Percentiles rank a stretch among this genome's conserved stretches.
These are phyloP conservation scores for Phytopythium oedochilum DNA, from an alignment of 352 stramenopile species.

Conservation along the genomic window DNA sequence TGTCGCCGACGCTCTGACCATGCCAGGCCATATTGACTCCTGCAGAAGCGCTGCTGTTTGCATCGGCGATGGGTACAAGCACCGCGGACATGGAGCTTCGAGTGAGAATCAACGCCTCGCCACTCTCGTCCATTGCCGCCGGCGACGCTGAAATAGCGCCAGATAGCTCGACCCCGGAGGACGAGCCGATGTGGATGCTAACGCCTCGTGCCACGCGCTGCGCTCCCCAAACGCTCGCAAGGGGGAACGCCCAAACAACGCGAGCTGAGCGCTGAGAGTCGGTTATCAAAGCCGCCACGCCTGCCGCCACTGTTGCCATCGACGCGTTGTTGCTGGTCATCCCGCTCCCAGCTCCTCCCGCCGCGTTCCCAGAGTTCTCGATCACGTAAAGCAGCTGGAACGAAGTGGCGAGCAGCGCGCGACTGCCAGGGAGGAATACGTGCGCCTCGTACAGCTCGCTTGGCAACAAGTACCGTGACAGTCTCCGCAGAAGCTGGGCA, in stretches of 20 bases:
- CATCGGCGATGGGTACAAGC: constrained; percentile 23
- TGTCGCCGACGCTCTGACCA: neutral
- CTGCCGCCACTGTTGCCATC: constrained; percentile 11
- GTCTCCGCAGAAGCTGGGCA: constrained; percentile 47
- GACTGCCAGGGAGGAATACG: constrained; percentile 56
- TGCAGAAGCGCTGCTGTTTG: neutral
- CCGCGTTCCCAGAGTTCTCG: constrained; percentile 11
- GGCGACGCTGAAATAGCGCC: neutral
- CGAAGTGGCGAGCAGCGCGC: constrained; percentile 70
- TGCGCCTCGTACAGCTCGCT: constrained; percentile 81
- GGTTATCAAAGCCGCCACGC: neutral
- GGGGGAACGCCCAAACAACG: constrained; percentile 41
- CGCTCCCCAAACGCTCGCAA: constrained; percentile 38
- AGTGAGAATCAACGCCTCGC: constrained; percentile 16
- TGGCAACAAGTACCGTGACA: constrained; percentile 50
- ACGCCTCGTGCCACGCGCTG: constrained; percentile 39
- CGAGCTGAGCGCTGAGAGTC: constrained; percentile 16
- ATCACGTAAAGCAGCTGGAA: constrained; percentile 67
- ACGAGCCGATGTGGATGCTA: constrained; percentile 37
- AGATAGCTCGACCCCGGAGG: constrained; percentile 25
- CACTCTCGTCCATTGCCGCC: neutral
- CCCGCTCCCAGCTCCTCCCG: neutral
- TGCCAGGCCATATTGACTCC: neutral
- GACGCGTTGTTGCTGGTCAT: constrained; percentile 11
- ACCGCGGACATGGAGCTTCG: constrained; percentile 50